These are phyloP conservation scores for Kockiozyma suomiensis DNA, from an alignment of 805 yeast species.

Conservation along the genomic window DNA sequence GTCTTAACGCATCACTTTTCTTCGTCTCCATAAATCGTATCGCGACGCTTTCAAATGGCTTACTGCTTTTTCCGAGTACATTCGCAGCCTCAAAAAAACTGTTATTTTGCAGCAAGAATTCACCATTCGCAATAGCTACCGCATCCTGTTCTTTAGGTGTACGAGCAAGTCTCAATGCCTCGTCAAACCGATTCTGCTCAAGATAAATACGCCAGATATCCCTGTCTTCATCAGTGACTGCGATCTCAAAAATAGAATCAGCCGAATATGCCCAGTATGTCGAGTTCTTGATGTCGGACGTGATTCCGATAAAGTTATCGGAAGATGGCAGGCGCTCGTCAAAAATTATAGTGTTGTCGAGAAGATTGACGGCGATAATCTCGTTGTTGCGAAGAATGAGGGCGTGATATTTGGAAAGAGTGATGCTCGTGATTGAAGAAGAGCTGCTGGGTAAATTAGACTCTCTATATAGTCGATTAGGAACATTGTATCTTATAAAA, in stretches of 20 bases:
- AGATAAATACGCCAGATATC: conserved; percentile 73
- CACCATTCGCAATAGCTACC: conserved; percentile 59
- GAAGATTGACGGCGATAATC: conserved; percentile 52
- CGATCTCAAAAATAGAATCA: conserved; percentile 66
- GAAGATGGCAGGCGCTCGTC: conserved; percentile 46
- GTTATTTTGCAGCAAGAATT: conserved; percentile 46
- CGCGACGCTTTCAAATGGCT: conserved; percentile 71
- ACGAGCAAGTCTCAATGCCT: conserved; percentile 57
- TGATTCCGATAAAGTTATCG: conserved; percentile 51
- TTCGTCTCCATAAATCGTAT: conserved; percentile 53
- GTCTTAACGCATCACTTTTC: conserved; percentile 49
- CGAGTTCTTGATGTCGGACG: conserved; percentile 51
- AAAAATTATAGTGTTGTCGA: conserved; percentile 53
- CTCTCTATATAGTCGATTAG: conserved; percentile 15
- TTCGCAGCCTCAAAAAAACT: conserved; percentile 49
- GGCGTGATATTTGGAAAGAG: conserved; percentile 59
- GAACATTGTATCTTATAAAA: not conserved
- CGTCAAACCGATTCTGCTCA: conserved; percentile 58
- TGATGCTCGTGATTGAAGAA: conserved; percentile 41
- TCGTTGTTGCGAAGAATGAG: conserved; percentile 52
- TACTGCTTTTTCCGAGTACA: conserved; percentile 62
- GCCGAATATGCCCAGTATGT: conserved; percentile 80
- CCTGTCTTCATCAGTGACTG: conserved; percentile 65
- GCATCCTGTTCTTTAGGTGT: conserved; percentile 50
- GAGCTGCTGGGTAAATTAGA: conserved; percentile 27